Percentiles rank a stretch among this genome's conserved stretches.
phyloP scores from a whole-genome alignment of 768 basidiomycete species.

The Serendipita sp. region DNA sequence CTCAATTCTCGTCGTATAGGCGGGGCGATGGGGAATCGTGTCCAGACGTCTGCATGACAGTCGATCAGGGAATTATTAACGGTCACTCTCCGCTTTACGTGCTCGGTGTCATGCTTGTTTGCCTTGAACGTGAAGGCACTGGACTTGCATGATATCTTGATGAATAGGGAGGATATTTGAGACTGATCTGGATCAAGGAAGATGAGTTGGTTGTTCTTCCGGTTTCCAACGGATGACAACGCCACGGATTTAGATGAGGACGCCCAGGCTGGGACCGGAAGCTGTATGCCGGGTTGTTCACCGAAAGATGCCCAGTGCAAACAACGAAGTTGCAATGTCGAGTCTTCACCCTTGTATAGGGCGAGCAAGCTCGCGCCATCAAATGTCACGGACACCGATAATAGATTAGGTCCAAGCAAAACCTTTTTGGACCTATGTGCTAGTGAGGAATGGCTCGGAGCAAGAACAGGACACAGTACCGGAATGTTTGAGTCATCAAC shows the following conservation, averaged over 20 bases:
- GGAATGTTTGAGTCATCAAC: conserved; percentile 34
- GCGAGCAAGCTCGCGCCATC: too few relatives aligned
- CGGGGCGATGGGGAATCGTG: conserved; percentile 40
- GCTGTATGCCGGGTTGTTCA: not conserved
- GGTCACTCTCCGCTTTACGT: conserved; percentile 11
- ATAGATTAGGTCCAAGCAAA: too few relatives aligned
- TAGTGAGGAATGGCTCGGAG: too few relatives aligned
- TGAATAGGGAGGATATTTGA: conserved; percentile 25
- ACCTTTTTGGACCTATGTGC: too few relatives aligned
- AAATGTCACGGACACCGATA: too few relatives aligned
- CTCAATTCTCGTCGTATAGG: conserved; percentile 31
- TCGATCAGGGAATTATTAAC: conserved; percentile 37
- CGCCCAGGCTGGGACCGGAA: not conserved
- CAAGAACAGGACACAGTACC: conserved; percentile 22
- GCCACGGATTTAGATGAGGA: not conserved
- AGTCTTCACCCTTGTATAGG: too few relatives aligned
- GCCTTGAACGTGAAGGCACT: conserved; percentile 42
- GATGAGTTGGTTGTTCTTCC: not conserved
- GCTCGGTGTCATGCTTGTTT: conserved; percentile 16
- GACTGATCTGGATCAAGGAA: not conserved
- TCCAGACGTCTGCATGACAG: conserved; percentile 43
- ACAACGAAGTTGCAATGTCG: conserved; percentile 21
- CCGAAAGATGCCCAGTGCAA: not conserved
- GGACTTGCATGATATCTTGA: conserved; percentile 34
- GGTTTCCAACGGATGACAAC: not conserved